Conservation (phyloP, 345 rosid species). For the Sisymbrium irio region DNA sequence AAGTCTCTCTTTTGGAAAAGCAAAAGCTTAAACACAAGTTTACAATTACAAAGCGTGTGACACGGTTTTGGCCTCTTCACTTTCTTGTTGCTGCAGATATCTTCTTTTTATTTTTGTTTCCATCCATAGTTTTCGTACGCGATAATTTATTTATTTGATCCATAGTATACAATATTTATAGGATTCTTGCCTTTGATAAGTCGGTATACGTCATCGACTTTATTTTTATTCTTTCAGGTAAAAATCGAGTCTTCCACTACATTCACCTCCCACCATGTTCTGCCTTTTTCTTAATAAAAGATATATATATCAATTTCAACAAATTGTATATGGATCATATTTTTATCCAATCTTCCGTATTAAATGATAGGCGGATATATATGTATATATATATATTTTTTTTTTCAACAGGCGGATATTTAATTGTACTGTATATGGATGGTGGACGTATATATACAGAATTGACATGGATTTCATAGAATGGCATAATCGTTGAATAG, state of each 20-base stretch:
- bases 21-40: conserved; percentile 35
- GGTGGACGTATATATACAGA: neutral
- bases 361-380: no score
- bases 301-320: neutral
- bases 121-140: conserved; percentile 1
- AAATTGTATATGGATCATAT: neutral
- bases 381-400: no score
- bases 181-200: conserved; percentile 35
- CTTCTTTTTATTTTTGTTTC: conserved; percentile 33
- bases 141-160: conserved; percentile 13
- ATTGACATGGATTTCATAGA: neutral
- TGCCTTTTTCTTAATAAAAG: neutral
- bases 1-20: conserved; percentile 42
- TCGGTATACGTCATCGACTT: conserved; percentile 23
- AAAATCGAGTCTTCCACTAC: conserved; percentile 20
- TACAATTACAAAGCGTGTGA: conserved; percentile 45
- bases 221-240: conserved; percentile 29
- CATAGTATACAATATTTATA: neutral
- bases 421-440: neutral
- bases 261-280: conserved; percentile 10
- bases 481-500: neutral
- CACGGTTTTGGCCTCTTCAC: conserved; percentile 63
- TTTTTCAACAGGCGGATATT: neutral
- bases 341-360: neutral
- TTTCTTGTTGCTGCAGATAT: conserved; percentile 23